Base-by-base conservation (phyloP, 495 filamentous ascomycete genomes). In the Podospora fimiseda region DNA sequence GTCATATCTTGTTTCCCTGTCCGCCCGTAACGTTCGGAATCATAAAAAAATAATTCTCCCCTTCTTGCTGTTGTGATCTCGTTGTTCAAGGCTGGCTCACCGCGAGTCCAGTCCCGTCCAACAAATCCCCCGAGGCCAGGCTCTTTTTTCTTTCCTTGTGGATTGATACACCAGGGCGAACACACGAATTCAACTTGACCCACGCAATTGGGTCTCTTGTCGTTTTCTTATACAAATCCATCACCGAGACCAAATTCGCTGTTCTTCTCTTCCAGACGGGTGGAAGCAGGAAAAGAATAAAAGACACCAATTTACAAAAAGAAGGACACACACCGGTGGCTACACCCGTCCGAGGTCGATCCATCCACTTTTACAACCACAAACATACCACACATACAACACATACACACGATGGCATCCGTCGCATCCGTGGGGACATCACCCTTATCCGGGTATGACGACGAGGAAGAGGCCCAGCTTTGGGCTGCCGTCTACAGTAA, bases 361-460 rank as follows among this genome's bases (percentile, higher is more conserved):
- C n/a, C n/a, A n/a, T n/a, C n/a, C n/a, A n/a, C n/a, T n/a, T n/a
- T n/a, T n/a, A n/a, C n/a, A n/a, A n/a, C n/a, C n/a, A n/a, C 43
- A 22, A 55, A 20, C 23, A n/a, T 18, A 5, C 33, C 14, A 18
- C 19, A 20, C 30, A 50, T 9, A 16, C 16, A 9, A 5, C 13
- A 18, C 37, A 7, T 11, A 13, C 24, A 18, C 36, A 48, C 50
- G 36, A 67, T 68, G 63, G 65, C 68, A 2, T 70, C 68, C 47
- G 65, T 66, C 20, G 68, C 65, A 4, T 65, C 68, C 9, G 56
- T 55, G 22, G 58, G 60, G 13, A 41, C 60, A 9, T 65, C 66
- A 7, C 65, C 65, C 18, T 46, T 59, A 9, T 59, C 52, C 4
- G 53, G 40, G 21, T 67, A 64, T 58, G 62, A 70, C 43, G 61